Percentiles rank a stretch among this genome's conserved stretches.
These are phyloP conservation scores for Fusarium euwallaceae DNA, from an alignment of 2,329 filamentous ascomycete genomes.

Conservation along the genomic window DNA sequence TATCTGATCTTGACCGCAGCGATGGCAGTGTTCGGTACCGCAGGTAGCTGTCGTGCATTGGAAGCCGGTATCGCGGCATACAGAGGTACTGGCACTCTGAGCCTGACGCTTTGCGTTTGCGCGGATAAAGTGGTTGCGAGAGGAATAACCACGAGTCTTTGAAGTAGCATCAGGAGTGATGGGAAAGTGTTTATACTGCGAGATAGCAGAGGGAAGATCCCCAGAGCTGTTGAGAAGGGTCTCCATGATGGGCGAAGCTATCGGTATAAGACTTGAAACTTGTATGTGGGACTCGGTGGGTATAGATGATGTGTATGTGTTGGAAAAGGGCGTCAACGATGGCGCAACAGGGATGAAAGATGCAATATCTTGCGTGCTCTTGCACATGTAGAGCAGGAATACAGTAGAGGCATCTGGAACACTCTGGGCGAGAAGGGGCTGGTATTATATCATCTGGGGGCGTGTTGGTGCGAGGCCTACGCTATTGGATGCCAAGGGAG, in stretches of 20 bases:
- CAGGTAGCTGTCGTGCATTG: constrained; percentile 30
- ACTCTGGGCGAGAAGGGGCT: constrained; percentile 23
- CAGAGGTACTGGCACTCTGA: constrained; percentile 28
- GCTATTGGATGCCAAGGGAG: constrained; percentile 37
- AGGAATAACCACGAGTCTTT: constrained; percentile 36
- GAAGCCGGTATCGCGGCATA: constrained; percentile 42
- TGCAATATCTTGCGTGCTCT: constrained; percentile 43
- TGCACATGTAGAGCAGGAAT: constrained; percentile 28
- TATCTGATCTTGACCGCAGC: constrained; percentile 30
- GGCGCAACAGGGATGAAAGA: constrained; percentile 31
- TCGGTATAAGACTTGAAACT: constrained; percentile 14
- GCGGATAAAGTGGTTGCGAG: constrained; percentile 50
- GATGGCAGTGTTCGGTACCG: constrained; percentile 17
- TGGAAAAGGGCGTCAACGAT: constrained; percentile 40
- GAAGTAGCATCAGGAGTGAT: constrained; percentile 7
- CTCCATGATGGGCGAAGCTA: constrained; percentile 36
- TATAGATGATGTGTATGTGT: constrained; percentile 19
- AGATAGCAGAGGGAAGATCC: constrained; percentile 35
- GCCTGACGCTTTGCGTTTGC: constrained; percentile 50
- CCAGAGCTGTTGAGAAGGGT: constrained; percentile 37
- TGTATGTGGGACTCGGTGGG: neutral
- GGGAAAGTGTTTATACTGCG: constrained; percentile 40
- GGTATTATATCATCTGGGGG: constrained; percentile 42
- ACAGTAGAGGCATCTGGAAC: constrained; percentile 41
- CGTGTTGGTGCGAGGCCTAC: constrained; percentile 30